Evolutionary conservation across 129 eudicot genomes (phyloP).

Genomic region (Flaveria brownii): DNA sequence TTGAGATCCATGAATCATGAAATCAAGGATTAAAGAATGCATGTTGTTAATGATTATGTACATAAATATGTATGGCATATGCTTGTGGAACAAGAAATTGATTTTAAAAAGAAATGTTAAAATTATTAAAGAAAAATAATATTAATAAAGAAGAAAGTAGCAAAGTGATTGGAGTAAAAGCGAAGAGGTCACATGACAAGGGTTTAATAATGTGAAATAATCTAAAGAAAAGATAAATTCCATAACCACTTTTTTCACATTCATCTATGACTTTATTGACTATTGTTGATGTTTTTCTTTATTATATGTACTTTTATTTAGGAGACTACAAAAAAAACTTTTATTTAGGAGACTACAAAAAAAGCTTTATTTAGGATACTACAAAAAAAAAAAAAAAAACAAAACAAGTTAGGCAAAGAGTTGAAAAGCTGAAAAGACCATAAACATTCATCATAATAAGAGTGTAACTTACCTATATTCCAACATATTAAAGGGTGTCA

Average conservation of each 20-base stretch:
- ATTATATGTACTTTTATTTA: neutral
- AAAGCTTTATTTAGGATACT: too few relatives aligned
- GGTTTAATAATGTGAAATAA: slow-evolving; percentile 5
- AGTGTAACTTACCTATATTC: neutral
- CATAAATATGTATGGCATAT: slow-evolving; percentile 11
- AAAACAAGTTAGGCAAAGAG: neutral
- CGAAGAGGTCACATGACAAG: slow-evolving; percentile 5
- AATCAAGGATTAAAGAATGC: slow-evolving; percentile 13
- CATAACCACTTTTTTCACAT: neutral
- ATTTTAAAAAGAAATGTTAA: neutral
- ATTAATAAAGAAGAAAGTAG: neutral
- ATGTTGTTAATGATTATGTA: slow-evolving; percentile 9
- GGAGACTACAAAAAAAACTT: neutral
- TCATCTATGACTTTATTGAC: neutral
- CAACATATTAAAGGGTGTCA: neutral
- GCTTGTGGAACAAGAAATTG: slow-evolving; percentile 19
- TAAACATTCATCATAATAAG: neutral
- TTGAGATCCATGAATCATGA: slow-evolving; percentile 9
- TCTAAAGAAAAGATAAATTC: neutral
- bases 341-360: neutral
- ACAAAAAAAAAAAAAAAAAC: too few relatives aligned
- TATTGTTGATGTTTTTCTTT: neutral
- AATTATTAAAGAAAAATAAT: neutral
- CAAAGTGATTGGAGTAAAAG: neutral
- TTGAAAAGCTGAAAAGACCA: neutral